Evolutionary conservation across 208 protist species (phyloP).

Genomic region (Trypanosoma theileri): DNA sequence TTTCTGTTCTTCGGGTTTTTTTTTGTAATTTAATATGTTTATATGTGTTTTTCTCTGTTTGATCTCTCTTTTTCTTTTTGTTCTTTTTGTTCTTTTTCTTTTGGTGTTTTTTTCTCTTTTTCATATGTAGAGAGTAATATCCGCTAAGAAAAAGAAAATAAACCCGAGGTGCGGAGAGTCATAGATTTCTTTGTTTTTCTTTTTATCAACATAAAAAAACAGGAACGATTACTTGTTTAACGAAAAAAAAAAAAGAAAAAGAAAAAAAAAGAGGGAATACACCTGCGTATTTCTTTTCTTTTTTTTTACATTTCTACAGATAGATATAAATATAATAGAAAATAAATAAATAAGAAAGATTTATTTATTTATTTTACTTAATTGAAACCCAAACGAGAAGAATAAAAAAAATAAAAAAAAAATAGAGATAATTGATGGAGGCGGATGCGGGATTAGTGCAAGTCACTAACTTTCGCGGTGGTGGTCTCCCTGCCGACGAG

Average conservation of each 20-base stretch:
- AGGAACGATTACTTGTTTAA: no score
- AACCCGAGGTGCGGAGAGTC: no score
- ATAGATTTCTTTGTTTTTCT: no score
- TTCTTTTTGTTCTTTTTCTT: conserved; percentile 2
- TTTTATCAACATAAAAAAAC: no score
- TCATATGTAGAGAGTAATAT: conserved; percentile 5
- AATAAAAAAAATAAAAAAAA: not conserved
- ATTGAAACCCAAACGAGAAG: not conserved
- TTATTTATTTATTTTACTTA: no score
- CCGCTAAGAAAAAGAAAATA: no score
- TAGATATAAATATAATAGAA: conserved; percentile 8
- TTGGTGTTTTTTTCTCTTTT: not conserved
- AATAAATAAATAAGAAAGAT: not conserved
- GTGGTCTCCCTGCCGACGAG: conserved; percentile 29
- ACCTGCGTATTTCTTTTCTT: no score
- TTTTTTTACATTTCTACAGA: no score
- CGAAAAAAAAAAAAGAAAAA: no score
- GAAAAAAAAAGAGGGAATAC: no score
- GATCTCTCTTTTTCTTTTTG: not conserved
- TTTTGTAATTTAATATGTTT: conserved; percentile 2
- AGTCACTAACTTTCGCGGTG: conserved; percentile 82
- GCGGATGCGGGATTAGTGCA: conserved; percentile 73
- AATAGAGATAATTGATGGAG: conserved; percentile 50
- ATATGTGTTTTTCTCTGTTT: not conserved
- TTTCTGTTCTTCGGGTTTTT: not conserved